Conservation (phyloP, 2,329 filamentous ascomycete species). For the Alternaria triticimaculans region DNA sequence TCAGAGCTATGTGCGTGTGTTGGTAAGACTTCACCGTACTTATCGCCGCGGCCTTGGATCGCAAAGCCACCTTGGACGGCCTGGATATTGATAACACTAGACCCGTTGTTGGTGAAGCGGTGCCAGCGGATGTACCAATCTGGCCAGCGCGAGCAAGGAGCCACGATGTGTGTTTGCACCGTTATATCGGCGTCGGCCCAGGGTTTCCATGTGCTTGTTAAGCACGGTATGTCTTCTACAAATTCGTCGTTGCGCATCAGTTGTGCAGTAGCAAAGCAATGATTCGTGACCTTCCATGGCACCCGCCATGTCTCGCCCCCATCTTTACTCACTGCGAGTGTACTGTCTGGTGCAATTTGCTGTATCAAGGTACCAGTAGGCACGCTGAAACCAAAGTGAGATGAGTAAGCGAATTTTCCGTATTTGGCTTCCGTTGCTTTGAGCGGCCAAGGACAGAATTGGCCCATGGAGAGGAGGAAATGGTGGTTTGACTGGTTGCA, state of each 20-base stretch:
- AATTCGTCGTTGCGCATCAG: constrained; percentile 1
- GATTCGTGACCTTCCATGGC: constrained; percentile 40
- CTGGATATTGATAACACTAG: constrained; percentile 3
- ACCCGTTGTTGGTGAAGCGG: constrained; percentile 17
- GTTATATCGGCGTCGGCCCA: constrained; percentile 38
- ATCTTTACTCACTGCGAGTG: constrained; percentile 48
- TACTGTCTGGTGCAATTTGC: constrained; percentile 52
- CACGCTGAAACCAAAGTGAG: constrained; percentile 48
- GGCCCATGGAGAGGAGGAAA: constrained; percentile 40
- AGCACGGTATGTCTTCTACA: constrained; percentile 13
- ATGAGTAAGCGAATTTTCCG: constrained; percentile 46
- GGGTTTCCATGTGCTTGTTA: constrained; percentile 36
- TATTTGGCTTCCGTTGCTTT: constrained; percentile 48
- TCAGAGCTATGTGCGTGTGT: neutral
- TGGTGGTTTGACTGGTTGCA: constrained; percentile 49
- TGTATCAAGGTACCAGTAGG: constrained; percentile 49
- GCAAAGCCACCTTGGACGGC: constrained; percentile 39
- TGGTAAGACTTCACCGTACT: constrained; percentile 28
- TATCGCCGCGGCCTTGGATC: constrained; percentile 34
- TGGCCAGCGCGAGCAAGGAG: constrained; percentile 35
- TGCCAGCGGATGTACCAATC: constrained; percentile 41
- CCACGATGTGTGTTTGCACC: constrained; percentile 30
- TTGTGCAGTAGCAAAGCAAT: constrained; percentile 9
- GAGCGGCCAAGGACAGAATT: constrained; percentile 46
- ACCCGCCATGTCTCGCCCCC: constrained; percentile 50